Conservation (phyloP, 345 rosid species). For the Eucalyptus viminalis region DNA sequence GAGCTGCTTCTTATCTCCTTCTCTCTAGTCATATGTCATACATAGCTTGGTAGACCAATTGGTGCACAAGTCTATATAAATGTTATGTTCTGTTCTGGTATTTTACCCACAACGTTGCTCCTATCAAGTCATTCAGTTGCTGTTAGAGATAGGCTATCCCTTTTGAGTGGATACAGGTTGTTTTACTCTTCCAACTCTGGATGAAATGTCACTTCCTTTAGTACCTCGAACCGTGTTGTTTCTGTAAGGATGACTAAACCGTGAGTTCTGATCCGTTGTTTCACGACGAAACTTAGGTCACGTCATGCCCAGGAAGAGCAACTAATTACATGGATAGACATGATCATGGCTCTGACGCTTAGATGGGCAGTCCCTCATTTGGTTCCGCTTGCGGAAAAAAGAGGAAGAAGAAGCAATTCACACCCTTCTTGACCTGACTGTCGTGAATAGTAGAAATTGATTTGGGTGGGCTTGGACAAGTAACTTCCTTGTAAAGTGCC, state of each 20-base stretch:
- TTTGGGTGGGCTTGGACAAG: not conserved
- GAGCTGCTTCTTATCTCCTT: not conserved
- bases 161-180: not conserved
- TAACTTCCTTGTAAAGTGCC: not conserved
- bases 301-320: not conserved
- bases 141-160: not conserved
- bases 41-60: not conserved
- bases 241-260: not conserved
- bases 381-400: not conserved
- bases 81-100: not conserved
- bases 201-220: not conserved
- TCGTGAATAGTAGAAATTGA: not conserved
- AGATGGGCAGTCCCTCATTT: not conserved
- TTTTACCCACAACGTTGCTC: not conserved
- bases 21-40: not conserved
- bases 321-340: not conserved
- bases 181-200: not conserved
- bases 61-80: not conserved
- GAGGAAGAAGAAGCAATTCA: not conserved
- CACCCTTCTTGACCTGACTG: accelerated
- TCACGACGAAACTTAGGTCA: accelerated
- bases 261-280: not conserved
- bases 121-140: not conserved
- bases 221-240: not conserved
- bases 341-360: not conserved